Evolutionary conservation across 306 rosid species (phyloP), one percentile per base, ranked within the genome.

Genomic region (Lathyrus aphaca): DNA sequence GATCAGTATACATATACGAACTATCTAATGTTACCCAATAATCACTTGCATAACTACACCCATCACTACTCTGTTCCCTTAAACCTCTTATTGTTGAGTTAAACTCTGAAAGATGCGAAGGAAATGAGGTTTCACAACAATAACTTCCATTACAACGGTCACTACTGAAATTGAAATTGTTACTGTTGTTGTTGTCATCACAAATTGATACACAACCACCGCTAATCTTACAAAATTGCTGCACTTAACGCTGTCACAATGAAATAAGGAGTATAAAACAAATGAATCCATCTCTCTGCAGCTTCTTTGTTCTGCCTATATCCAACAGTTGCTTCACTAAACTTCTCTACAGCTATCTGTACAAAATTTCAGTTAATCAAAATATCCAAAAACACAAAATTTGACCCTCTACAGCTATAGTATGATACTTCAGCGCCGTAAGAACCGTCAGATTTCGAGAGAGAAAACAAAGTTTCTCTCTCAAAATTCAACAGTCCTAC

Each of bases 241-340:
- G 60, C 60, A 83, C 99, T 89, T 81, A 95, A 97, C 50, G 99
- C 86, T 49, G 83, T 71, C 23, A 82, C 86, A 40, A 61, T 74
- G 83, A 90, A 93, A 85, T 91, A 95, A 72, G 92, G 88, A 66
- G 99, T 91, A 57, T 72, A 86, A 68, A 91, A 95, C 77, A 95
- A 86, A 50, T 87, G 91, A 76, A 87, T 92, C 99, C 99, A 91
- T 86, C 84, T 91, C 74, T 91, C 91, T 32, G 96, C 96, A 59
- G 76, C 86, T 74, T 74, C 88, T 71, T 56, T 80, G 64, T 81
- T 86, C 49, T 77, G 89, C 69, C 85, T 85, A 84, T 87, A 89
- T 64, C 97, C 97, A 62, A 95, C 87, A 3, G 97, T 95, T 45
- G 99, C 99, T 83, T 95, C 99, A 72, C 99, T 95, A 71, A 95